A percentile compares a stretch with the other conserved stretches of the same genome.
Evolutionary conservation across 2,329 filamentous ascomycete species (phyloP).

Genomic region (Xylariaceae sp.): DNA sequence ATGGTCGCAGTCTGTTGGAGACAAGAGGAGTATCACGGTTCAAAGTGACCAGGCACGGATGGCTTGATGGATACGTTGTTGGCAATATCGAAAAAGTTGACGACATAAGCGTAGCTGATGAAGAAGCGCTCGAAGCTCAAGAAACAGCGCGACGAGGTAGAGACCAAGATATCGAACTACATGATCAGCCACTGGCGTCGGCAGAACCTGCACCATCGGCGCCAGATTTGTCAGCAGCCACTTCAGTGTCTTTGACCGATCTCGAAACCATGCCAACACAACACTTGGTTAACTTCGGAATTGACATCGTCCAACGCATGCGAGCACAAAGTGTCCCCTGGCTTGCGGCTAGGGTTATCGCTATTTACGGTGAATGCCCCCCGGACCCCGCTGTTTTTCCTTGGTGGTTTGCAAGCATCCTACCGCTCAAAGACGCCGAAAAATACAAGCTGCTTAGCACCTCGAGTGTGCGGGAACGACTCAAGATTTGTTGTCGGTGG

Average conservation of each 20-base stretch:
- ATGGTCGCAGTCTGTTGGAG: constrained; percentile 79
- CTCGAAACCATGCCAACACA: constrained; percentile 63
- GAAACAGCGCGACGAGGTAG: constrained; percentile 47
- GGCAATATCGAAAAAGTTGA: constrained; percentile 74
- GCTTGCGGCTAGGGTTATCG: constrained; percentile 67
- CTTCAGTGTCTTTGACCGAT: constrained; percentile 21
- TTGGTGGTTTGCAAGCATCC: constrained; percentile 84
- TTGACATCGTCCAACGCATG: constrained; percentile 67
- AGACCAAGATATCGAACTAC: constrained; percentile 5
- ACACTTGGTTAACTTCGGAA: constrained; percentile 60
- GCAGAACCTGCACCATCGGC: constrained; percentile 11
- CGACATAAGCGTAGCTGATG: constrained; percentile 76
- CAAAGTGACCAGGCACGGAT: constrained; percentile 59
- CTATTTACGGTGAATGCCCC: constrained; percentile 74
- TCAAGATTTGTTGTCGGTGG: constrained; percentile 82
- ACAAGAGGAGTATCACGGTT: constrained; percentile 75
- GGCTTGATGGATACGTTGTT: constrained; percentile 72
- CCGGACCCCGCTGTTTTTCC: constrained; percentile 73
- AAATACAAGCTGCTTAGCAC: constrained; percentile 74
- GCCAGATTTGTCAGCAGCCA: not conserved
- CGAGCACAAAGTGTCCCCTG: constrained; percentile 65
- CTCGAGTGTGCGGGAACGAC: constrained; percentile 70
- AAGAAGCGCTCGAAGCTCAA: constrained; percentile 69
- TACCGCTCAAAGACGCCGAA: constrained; percentile 72
- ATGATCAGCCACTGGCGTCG: constrained; percentile 7